Percentiles rank a stretch among this genome's conserved stretches.
Evolutionary conservation across 2,329 filamentous ascomycete genomes (phyloP).

Genomic region (Fusarium piperis): DNA sequence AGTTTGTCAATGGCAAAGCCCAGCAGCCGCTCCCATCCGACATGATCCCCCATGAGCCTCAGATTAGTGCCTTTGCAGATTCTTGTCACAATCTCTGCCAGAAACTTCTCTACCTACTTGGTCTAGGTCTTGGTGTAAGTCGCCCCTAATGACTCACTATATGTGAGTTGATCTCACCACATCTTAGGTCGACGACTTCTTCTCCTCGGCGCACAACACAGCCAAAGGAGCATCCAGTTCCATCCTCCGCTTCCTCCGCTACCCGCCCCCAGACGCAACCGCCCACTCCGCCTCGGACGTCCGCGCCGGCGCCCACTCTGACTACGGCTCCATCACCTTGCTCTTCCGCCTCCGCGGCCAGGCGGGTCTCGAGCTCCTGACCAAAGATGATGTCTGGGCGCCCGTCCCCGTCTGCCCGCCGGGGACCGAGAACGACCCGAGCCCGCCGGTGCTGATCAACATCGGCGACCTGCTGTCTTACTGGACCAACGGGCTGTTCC

Average conservation of each 20-base stretch:
- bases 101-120: constrained; percentile 79
- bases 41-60: constrained; percentile 66
- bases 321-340: constrained; percentile 79
- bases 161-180: constrained; percentile 9
- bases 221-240: constrained; percentile 60
- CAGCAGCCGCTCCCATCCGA: constrained; percentile 80
- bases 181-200: constrained; percentile 61
- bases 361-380: constrained; percentile 85
- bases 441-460: constrained; percentile 83
- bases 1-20: constrained; percentile 74
- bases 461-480: constrained; percentile 77
- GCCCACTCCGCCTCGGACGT: constrained; percentile 67
- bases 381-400: constrained; percentile 64
- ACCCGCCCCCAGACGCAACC: constrained; percentile 64
- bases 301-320: constrained; percentile 90
- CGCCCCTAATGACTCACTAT: neutral
- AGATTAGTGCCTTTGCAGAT: constrained; percentile 73
- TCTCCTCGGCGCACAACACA: constrained; percentile 61
- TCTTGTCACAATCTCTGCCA: constrained; percentile 79
- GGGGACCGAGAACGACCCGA: constrained; percentile 65
- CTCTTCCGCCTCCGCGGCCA: constrained; percentile 89
- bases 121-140: constrained; percentile 75
- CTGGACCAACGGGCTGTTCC: constrained; percentile 90
- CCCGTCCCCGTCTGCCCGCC: constrained; percentile 74
- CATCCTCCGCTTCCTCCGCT: constrained; percentile 77